Percentiles rank a stretch among this genome's conserved stretches.
Conservation (phyloP, 2,329 filamentous ascomycete genomes). For the Aspergillus amoenus region DNA sequence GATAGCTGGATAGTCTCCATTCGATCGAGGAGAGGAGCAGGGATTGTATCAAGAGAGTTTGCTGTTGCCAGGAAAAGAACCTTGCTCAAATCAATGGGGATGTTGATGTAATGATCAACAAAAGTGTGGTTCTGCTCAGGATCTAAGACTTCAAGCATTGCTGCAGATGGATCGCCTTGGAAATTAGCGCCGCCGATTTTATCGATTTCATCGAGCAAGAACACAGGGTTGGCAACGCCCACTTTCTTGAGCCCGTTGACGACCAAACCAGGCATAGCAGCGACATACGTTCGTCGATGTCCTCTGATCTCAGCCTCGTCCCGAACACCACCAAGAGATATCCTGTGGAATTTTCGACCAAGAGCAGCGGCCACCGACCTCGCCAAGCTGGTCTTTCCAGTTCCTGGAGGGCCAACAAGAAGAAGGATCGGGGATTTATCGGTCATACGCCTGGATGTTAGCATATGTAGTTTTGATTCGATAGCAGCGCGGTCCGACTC, state of each 20-base stretch:
- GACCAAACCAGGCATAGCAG: constrained; percentile 96
- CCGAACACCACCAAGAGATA: constrained; percentile 90
- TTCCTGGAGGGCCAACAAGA: constrained; percentile 87
- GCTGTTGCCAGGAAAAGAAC: constrained; percentile 97
- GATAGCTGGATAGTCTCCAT: constrained; percentile 96
- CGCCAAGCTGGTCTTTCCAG: constrained; percentile 93
- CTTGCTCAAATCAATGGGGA: constrained; percentile 93
- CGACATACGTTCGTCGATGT: constrained; percentile 92
- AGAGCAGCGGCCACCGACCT: constrained; percentile 90
- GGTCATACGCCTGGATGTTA: constrained; percentile 79
- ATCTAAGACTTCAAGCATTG: constrained; percentile 96
- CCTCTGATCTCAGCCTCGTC: constrained; percentile 97
- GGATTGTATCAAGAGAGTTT: constrained; percentile 92
- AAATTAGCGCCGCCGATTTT: constrained; percentile 90
- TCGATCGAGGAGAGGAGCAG: constrained; percentile 86
- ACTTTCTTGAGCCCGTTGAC: constrained; percentile 94
- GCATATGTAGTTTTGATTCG: constrained; percentile 67
- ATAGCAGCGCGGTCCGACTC: constrained; percentile 47
- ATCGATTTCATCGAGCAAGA: constrained; percentile 96
- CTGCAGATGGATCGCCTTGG: constrained; percentile 92
- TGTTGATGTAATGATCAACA: constrained; percentile 92
- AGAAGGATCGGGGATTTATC: constrained; percentile 97
- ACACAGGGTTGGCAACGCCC: constrained; percentile 90
- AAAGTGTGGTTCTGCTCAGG: constrained; percentile 96
- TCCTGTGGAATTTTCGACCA: constrained; percentile 93